Conservation (phyloP, 2,329 filamentous ascomycete genomes). For the Elsinoe australis region DNA sequence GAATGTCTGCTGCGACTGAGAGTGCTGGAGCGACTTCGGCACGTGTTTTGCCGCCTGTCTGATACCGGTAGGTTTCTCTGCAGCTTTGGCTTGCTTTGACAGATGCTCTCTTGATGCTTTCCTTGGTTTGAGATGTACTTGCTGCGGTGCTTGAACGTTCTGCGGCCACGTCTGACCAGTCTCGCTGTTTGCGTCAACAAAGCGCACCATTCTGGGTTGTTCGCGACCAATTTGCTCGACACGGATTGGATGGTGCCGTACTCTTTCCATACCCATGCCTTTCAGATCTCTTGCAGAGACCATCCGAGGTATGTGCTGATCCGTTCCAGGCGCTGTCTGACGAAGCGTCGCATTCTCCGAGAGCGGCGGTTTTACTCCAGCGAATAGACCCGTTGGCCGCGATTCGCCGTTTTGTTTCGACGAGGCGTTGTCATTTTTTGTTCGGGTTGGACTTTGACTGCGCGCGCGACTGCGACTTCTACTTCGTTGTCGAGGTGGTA, state of each 20-base stretch:
- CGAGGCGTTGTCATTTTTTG: constrained; percentile 9
- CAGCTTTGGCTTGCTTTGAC: not conserved
- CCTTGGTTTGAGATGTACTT: constrained; percentile 10
- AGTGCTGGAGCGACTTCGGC: not conserved
- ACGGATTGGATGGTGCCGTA: constrained; percentile 9
- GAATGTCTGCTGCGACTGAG: constrained; percentile 8
- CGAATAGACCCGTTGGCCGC: constrained; percentile 16
- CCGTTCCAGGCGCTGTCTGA: constrained; percentile 4
- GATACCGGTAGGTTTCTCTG: not conserved
- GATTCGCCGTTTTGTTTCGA: constrained; percentile 1
- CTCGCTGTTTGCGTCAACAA: not conserved
- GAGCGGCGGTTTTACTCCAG: constrained; percentile 12
- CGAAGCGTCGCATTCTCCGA: not conserved
- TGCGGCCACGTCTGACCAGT: constrained; percentile 5
- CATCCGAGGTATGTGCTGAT: not conserved
- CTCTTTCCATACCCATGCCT: constrained; percentile 12
- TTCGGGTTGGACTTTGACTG: not conserved
- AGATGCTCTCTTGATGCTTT: constrained; percentile 5
- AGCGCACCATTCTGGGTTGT: constrained; percentile 4
- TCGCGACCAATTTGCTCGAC: constrained; percentile 5
- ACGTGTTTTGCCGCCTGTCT: not conserved
- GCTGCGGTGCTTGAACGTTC: not conserved
- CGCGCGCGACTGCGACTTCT: constrained; percentile 8
- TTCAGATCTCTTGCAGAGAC: not conserved
- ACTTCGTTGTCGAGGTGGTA: not conserved